These are phyloP conservation scores for Biscutella laevigata DNA, from an alignment of 441 rosid genomes.

Conservation along the genomic window DNA sequence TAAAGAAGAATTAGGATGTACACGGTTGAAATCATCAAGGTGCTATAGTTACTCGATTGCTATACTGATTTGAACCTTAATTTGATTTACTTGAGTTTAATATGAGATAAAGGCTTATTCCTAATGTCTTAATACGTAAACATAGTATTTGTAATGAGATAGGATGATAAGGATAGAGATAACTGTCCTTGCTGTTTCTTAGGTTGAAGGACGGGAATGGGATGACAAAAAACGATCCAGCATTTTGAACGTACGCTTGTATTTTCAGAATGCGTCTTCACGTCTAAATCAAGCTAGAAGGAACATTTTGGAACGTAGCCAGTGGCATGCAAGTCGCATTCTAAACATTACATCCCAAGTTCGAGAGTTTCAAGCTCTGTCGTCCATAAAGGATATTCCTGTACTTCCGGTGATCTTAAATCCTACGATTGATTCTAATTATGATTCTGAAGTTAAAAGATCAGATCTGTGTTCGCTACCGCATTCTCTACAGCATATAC, in stretches of 20 bases:
- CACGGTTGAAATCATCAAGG: neutral
- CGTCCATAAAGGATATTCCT: conserved; percentile 67
- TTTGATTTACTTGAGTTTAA: neutral
- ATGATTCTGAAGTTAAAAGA: conserved; percentile 34
- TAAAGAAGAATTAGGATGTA: conserved; percentile 7
- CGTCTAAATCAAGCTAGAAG: conserved; percentile 88
- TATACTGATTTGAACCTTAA: conserved; percentile 6
- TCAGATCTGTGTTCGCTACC: conserved; percentile 49
- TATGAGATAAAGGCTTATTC: neutral
- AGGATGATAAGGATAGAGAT: neutral
- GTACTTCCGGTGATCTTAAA: conserved; percentile 65
- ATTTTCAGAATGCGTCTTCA: conserved; percentile 67
- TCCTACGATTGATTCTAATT: conserved; percentile 40
- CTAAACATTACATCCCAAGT: conserved; percentile 88
- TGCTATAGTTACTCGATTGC: neutral
- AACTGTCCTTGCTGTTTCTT: conserved; percentile 23
- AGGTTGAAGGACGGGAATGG: conserved; percentile 99
- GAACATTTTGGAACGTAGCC: conserved; percentile 90
- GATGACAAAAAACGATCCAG: conserved; percentile 66
- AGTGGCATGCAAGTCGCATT: conserved; percentile 92
- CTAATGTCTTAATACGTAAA: conserved; percentile 3
- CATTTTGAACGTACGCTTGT: conserved; percentile 68
- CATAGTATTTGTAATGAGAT: neutral
- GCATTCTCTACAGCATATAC: conserved; percentile 51
- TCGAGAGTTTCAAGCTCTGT: conserved; percentile 93